Conservation (phyloP, 495 filamentous ascomycete species). For the Xanthoparmelia taractica region DNA sequence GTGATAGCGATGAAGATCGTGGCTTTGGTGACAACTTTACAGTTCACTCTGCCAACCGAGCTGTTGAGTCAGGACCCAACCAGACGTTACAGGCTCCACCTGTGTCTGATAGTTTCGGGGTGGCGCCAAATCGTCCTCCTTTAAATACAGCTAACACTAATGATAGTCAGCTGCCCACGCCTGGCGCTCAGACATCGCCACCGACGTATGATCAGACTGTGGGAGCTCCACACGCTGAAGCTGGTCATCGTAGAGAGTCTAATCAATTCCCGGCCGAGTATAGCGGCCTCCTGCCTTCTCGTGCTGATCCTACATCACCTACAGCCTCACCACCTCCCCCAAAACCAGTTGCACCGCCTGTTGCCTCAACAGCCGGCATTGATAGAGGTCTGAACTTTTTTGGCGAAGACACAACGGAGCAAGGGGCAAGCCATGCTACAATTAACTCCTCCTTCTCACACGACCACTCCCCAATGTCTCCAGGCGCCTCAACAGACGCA, state of each 20-base stretch:
- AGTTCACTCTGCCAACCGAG: slow-evolving; percentile 54
- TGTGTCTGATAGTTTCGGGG: slow-evolving; percentile 22
- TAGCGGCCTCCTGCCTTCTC: slow-evolving; percentile 55
- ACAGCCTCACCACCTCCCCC: slow-evolving; percentile 25
- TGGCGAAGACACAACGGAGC: slow-evolving; percentile 11
- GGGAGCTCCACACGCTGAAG: slow-evolving; percentile 27
- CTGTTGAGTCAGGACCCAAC: slow-evolving; percentile 27
- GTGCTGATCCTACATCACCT: slow-evolving; percentile 52
- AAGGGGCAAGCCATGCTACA: not conserved
- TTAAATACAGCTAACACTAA: slow-evolving; percentile 24
- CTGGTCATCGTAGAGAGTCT: slow-evolving; percentile 30
- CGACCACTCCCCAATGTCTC: slow-evolving; percentile 23
- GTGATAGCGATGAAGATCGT: slow-evolving; percentile 69
- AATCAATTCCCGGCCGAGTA: slow-evolving; percentile 54
- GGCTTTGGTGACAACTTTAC: slow-evolving; percentile 93
- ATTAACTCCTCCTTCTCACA: slow-evolving; percentile 13
- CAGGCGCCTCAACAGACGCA: slow-evolving; percentile 23
- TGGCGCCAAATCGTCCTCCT: slow-evolving; percentile 21
- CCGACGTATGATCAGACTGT: slow-evolving; percentile 53
- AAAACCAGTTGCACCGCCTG: not conserved
- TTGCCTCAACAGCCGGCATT: slow-evolving; percentile 17
- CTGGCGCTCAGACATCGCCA: slow-evolving; percentile 55
- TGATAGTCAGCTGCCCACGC: slow-evolving; percentile 38
- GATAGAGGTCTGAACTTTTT: slow-evolving; percentile 27
- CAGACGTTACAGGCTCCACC: slow-evolving; percentile 29